Percentiles rank a stretch among this genome's conserved stretches.
Evolutionary conservation across 352 stramenopile species (phyloP).

Genomic region (Peronospora tabacina): DNA sequence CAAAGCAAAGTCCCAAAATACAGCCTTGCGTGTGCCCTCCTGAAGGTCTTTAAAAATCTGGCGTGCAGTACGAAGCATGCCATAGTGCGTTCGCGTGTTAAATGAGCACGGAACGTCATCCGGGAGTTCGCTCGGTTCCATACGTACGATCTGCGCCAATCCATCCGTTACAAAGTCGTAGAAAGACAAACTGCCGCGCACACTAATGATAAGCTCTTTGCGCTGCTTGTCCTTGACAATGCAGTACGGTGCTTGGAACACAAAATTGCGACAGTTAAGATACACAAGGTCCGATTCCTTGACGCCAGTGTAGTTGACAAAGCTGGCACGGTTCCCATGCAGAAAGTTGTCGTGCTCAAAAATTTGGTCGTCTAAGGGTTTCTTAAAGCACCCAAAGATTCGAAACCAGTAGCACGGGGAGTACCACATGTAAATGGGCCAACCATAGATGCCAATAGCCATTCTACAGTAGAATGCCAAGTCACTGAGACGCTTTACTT

Average conservation of each 20-base stretch:
- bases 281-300: constrained; percentile 54
- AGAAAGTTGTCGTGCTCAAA: constrained; percentile 62
- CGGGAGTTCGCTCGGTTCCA: constrained; percentile 49
- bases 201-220: constrained; percentile 64
- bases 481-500: constrained; percentile 43
- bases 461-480: constrained; percentile 58
- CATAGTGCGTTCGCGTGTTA: constrained; percentile 54
- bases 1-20: constrained; percentile 68
- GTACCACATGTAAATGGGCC: constrained; percentile 74
- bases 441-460: constrained; percentile 73
- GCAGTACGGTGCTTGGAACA: constrained; percentile 68
- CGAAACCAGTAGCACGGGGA: constrained; percentile 63
- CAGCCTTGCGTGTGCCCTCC: constrained; percentile 39
- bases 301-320: constrained; percentile 66
- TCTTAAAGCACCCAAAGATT: constrained; percentile 50
- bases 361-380: constrained; percentile 33
- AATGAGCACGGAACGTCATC: constrained; percentile 41
- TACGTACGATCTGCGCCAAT: constrained; percentile 53
- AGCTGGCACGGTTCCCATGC: constrained; percentile 53
- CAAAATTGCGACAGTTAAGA: constrained; percentile 71
- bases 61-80: constrained; percentile 60
- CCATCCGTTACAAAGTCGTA: constrained; percentile 75
- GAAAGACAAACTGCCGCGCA: constrained; percentile 70
- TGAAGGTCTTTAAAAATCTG: constrained; percentile 55
- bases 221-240: constrained; percentile 60